Evolutionary conservation across 352 stramenopile species (phyloP).

Genomic region (Phytophthora fragariaefolia): DNA sequence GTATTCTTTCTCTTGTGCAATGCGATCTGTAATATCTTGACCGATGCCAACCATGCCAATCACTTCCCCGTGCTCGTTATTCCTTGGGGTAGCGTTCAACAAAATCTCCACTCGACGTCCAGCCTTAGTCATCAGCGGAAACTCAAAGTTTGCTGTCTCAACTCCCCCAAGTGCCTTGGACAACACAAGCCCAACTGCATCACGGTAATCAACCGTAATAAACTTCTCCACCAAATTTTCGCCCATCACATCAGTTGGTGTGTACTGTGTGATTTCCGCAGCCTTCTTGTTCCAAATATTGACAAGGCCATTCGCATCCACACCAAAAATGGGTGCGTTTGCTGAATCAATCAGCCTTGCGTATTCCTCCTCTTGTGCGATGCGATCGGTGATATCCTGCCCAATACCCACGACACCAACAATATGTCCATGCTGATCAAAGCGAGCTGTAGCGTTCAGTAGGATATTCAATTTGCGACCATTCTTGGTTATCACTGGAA

Average conservation of each 20-base stretch:
- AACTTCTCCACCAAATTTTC: constrained; percentile 65
- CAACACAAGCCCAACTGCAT: constrained; percentile 50
- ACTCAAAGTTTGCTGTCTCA: constrained; percentile 74
- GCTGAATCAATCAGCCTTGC: constrained; percentile 69
- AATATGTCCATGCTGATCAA: constrained; percentile 54
- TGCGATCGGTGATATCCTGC: constrained; percentile 66
- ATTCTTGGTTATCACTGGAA: constrained; percentile 61
- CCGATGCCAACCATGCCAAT: constrained; percentile 74
- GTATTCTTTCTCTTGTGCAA: constrained; percentile 80
- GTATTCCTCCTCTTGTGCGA: constrained; percentile 75
- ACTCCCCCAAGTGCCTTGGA: constrained; percentile 54
- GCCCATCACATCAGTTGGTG: constrained; percentile 60
- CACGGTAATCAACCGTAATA: constrained; percentile 60
- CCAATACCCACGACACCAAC: constrained; percentile 67
- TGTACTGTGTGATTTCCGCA: constrained; percentile 64
- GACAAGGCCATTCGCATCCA: constrained; percentile 60
- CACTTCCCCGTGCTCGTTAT: constrained; percentile 64
- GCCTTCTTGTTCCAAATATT: constrained; percentile 78
- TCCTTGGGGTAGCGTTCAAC: constrained; percentile 69
- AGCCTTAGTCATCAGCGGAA: constrained; percentile 77
- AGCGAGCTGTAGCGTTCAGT: constrained; percentile 59
- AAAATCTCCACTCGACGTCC: constrained; percentile 76
- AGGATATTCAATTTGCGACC: constrained; percentile 52
- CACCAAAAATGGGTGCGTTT: constrained; percentile 78
- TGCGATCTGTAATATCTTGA: constrained; percentile 68